Conservation (phyloP, 805 yeast species). For the Pichia rugopelliculosa region DNA sequence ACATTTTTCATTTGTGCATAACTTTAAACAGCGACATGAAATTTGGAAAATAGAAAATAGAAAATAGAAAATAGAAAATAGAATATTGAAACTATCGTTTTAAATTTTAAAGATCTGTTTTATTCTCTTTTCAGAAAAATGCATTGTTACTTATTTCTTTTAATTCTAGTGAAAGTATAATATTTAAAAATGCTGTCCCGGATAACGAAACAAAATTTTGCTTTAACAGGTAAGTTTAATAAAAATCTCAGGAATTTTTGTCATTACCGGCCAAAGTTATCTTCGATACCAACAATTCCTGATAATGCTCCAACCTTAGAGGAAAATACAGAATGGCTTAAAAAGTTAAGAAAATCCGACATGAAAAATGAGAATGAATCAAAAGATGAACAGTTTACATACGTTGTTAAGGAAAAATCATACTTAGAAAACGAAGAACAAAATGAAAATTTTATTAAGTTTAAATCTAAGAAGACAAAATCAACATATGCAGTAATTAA, state of each 20-base stretch:
- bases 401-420: conserved; percentile 14
- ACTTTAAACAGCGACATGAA: no score
- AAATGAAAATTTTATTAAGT: conserved; percentile 11
- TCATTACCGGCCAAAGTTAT: not conserved
- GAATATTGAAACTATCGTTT: no score
- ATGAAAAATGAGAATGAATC: not conserved
- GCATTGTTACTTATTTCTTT: no score
- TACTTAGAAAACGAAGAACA: conserved; percentile 17
- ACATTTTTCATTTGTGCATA: no score
- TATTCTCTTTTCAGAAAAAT: not conserved
- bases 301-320: conserved; percentile 31
- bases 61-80: no score
- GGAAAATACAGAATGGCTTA: conserved; percentile 30
- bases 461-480: conserved; percentile 12
- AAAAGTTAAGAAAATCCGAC: conserved; percentile 8
- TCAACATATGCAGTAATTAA: conserved; percentile 12
- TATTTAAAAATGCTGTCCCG: not conserved
- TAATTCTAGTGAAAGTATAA: no score
- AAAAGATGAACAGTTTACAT: conserved; percentile 12
- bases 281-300: conserved; percentile 16
- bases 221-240: not conserved
- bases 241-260: not conserved
- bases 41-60: not conserved
- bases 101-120: no score
- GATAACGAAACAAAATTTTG: not conserved